These are phyloP conservation scores for Friedmanniomyces endolithicus DNA, from an alignment of 495 filamentous ascomycete species.

Conservation along the genomic window DNA sequence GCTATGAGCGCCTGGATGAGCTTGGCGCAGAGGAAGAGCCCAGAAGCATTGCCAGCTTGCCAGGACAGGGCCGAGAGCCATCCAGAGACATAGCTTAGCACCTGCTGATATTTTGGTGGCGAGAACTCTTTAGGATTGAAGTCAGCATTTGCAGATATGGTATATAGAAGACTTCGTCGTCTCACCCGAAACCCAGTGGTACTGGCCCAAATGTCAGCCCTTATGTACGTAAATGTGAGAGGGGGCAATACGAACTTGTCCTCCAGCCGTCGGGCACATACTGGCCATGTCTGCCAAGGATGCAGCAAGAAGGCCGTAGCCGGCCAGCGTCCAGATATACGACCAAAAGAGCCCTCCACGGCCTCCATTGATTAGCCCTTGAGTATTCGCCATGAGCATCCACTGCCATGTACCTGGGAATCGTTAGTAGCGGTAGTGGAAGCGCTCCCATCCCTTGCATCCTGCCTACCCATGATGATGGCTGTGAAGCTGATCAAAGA, in stretches of 20 bases:
- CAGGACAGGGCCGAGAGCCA: constrained; percentile 14
- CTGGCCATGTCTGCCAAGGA: constrained; percentile 11
- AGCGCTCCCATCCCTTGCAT: neutral
- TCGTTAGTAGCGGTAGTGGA: neutral
- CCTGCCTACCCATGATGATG: neutral
- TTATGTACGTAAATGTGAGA: too few species aligned
- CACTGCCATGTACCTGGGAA: neutral
- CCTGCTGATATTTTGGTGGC: constrained; percentile 4
- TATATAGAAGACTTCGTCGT: too few species aligned
- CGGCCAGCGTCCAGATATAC: constrained; percentile 10
- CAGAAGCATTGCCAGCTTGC: constrained; percentile 22
- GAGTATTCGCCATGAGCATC: constrained; percentile 5
- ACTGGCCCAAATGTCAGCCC: too few species aligned
- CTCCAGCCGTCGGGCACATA: constrained; percentile 13
- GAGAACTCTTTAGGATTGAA: constrained; percentile 3
- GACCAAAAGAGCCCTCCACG: constrained; percentile 6
- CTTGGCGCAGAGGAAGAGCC: constrained; percentile 14
- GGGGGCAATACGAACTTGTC: neutral
- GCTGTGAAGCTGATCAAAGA: constrained; percentile 10
- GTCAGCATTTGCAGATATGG: too few species aligned
- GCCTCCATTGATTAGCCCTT: constrained; percentile 8
- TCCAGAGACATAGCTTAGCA: constrained; percentile 12
- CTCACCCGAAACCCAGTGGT: too few species aligned
- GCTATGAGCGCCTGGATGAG: constrained; percentile 21
- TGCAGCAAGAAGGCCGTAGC: constrained; percentile 1